These are phyloP conservation scores for Dothistroma pini DNA, from an alignment of 2,329 filamentous ascomycete genomes.

Conservation along the genomic window DNA sequence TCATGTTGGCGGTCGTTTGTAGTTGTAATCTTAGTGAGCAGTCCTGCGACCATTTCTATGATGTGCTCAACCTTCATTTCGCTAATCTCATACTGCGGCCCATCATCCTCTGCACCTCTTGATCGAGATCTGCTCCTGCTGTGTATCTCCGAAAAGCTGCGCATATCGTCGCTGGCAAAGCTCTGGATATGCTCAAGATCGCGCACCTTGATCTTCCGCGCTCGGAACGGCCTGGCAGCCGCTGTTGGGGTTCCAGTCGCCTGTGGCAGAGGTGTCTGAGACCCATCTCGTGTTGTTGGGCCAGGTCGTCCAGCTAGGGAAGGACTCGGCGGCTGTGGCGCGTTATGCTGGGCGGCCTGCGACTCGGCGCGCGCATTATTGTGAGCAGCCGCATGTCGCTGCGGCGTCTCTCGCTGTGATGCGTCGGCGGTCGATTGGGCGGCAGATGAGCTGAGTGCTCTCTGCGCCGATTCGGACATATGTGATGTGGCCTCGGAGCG, in stretches of 20 bases:
- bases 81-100: slow-evolving; percentile 84
- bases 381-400: slow-evolving; percentile 16
- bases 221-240: slow-evolving; percentile 41
- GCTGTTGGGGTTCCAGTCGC: slow-evolving; percentile 26
- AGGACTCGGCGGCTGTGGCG: slow-evolving; percentile 25
- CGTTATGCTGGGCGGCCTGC: slow-evolving; percentile 15
- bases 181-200: slow-evolving; percentile 89
- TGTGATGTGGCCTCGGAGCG: slow-evolving; percentile 22
- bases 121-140: slow-evolving; percentile 38
- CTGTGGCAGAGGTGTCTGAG: slow-evolving; percentile 23
- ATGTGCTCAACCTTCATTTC: slow-evolving; percentile 96
- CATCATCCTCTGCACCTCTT: slow-evolving; percentile 48
- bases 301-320: slow-evolving; percentile 29
- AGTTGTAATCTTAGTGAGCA: slow-evolving; percentile 94
- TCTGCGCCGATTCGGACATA: slow-evolving; percentile 32
- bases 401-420: slow-evolving; percentile 11
- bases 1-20: slow-evolving; percentile 96
- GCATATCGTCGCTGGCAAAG: slow-evolving; percentile 74
- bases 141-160: slow-evolving; percentile 51
- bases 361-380: slow-evolving; percentile 14
- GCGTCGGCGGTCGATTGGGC: slow-evolving; percentile 9
- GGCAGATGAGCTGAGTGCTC: slow-evolving; percentile 31
- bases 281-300: slow-evolving; percentile 26
- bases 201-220: slow-evolving; percentile 70
- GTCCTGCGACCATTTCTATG: slow-evolving; percentile 97